Conservation (phyloP, 2,329 filamentous ascomycete genomes). For the Parastagonospora nodorum region DNA sequence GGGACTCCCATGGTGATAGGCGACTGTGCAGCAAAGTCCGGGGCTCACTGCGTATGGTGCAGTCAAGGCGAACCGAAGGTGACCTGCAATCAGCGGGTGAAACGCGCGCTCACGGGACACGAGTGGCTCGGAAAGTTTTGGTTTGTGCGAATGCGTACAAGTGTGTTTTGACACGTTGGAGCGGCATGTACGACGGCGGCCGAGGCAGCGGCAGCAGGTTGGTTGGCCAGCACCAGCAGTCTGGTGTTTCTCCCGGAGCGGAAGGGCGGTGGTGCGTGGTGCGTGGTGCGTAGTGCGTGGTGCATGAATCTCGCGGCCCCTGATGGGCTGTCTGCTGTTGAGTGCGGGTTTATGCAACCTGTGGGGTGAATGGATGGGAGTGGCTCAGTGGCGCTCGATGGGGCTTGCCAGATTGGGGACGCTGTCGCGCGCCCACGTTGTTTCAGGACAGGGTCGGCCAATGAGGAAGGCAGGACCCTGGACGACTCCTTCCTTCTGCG, state of each 20-base stretch:
- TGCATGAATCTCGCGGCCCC: conserved; percentile 16
- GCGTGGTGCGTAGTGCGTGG: not conserved
- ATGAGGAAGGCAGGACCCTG: conserved; percentile 13
- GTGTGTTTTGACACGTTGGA: not conserved
- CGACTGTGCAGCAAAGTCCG: not conserved
- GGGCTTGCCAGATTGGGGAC: conserved; percentile 14
- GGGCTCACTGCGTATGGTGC: not conserved
- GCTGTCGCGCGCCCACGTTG: conserved; percentile 13
- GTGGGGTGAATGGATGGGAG: conserved; percentile 5
- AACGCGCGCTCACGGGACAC: conserved; percentile 6
- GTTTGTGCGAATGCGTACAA: conserved; percentile 3
- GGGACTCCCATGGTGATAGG: not conserved
- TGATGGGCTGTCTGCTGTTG: conserved; percentile 11
- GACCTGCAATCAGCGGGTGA: conserved; percentile 8
- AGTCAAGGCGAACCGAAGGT: conserved; percentile 1
- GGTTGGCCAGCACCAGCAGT: not conserved
- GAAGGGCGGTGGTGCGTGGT: not conserved
- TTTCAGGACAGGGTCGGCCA: conserved; percentile 23
- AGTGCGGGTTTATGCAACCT: conserved; percentile 21
- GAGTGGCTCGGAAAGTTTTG: conserved; percentile 10
- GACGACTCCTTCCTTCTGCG: conserved; percentile 10
- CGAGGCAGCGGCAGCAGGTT: not conserved
- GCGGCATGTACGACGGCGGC: not conserved
- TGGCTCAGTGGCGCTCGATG: conserved; percentile 5
- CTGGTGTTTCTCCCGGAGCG: not conserved